Evolutionary conservation across 2,329 filamentous ascomycete genomes (phyloP).

Genomic region (Colletotrichum spinosum): DNA sequence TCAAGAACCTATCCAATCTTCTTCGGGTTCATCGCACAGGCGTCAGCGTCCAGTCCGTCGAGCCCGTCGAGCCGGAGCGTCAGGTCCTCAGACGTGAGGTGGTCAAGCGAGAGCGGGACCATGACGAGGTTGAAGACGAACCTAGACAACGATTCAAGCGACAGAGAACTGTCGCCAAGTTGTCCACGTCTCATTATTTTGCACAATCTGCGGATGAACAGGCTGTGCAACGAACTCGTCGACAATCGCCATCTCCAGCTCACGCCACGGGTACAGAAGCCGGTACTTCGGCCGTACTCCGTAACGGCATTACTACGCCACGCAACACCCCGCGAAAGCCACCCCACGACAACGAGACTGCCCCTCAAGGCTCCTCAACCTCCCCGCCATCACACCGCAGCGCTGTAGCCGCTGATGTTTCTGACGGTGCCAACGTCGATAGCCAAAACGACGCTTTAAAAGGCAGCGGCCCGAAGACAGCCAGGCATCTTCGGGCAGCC

Average conservation of each 20-base stretch:
- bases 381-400: not conserved
- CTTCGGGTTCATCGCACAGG: conserved; percentile 28
- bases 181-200: conserved; percentile 34
- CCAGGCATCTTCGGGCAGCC: conserved; percentile 34
- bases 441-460: conserved; percentile 26
- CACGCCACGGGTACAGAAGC: not conserved
- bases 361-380: not conserved
- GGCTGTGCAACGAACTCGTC: not conserved
- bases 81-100: conserved; percentile 20
- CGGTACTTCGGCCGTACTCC: conserved; percentile 16
- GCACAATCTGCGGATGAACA: conserved; percentile 13
- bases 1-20: conserved; percentile 26
- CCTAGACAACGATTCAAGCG: conserved; percentile 28
- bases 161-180: conserved; percentile 17
- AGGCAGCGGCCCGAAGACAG: conserved; percentile 33
- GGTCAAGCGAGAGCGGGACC: conserved; percentile 16
- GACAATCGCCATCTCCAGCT: conserved; percentile 11
- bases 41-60: conserved; percentile 8
- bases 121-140: conserved; percentile 22
- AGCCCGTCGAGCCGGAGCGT: conserved; percentile 1
- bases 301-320: conserved; percentile 26
- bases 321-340: conserved; percentile 24
- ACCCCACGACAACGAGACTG: conserved; percentile 11
- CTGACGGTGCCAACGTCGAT: not conserved
- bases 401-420: not conserved